Percentiles rank a stretch among this genome's conserved stretches.
Conservation (phyloP, 768 basidiomycete genomes). For the Tulasnella sp. region DNA sequence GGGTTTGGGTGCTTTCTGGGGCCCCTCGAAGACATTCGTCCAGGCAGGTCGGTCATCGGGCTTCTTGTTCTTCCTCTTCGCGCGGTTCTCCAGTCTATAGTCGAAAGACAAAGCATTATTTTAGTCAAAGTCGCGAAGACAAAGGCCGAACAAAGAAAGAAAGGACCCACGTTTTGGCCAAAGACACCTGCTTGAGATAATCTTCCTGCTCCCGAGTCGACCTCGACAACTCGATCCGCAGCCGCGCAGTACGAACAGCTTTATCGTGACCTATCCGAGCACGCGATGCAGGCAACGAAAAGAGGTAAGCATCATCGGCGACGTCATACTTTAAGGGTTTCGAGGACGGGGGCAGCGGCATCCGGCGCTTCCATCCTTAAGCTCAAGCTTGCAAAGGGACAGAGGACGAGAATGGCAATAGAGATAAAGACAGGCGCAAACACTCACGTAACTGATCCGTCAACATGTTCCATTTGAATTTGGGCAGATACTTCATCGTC, state of each 20-base stretch:
- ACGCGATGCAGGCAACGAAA: not conserved
- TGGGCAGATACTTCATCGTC: slow-evolving; percentile 99
- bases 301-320: not conserved
- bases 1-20: slow-evolving; percentile 42
- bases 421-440: not conserved
- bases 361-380: not conserved
- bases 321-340: not conserved
- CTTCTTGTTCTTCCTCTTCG: slow-evolving; percentile 49
- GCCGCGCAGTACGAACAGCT: slow-evolving; percentile 69
- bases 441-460: slow-evolving; percentile 95
- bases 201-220: slow-evolving; percentile 88
- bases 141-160: not conserved
- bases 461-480: slow-evolving; percentile 98
- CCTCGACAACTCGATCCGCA: slow-evolving; percentile 90
- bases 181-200: slow-evolving; percentile 92
- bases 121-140: not conserved
- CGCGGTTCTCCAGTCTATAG: slow-evolving; percentile 9
- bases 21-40: slow-evolving; percentile 46
- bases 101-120: not conserved
- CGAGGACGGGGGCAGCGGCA: not conserved
- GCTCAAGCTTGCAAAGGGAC: not conserved
- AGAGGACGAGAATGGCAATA: not conserved
- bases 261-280: slow-evolving; percentile 88
- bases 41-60: not conserved
- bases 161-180: slow-evolving; percentile 51